phyloP scores from a whole-genome alignment of 2,329 filamentous ascomycete species.

The Teratosphaeria nubilosa region DNA sequence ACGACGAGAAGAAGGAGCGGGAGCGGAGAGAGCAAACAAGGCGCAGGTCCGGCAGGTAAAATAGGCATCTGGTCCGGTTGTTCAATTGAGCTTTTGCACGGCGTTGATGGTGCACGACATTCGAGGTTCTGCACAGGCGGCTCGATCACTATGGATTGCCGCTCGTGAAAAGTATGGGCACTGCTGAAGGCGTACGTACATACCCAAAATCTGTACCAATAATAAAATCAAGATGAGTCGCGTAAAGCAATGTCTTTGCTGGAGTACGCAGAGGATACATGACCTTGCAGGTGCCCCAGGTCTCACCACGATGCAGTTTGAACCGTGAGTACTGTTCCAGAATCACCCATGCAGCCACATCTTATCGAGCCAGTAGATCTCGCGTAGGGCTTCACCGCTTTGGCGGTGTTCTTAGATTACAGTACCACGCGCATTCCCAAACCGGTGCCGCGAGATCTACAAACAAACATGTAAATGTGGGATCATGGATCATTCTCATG shows the following conservation, averaged over 20 bases:
- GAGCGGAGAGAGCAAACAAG: constrained; percentile 26
- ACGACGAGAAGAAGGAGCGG: constrained; percentile 54
- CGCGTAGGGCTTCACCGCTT: background rate
- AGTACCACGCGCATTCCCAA: background rate
- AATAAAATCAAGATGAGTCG: background rate
- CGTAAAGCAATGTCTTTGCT: background rate
- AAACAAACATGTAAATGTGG: background rate
- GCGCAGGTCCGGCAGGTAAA: constrained; percentile 28
- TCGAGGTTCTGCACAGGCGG: background rate
- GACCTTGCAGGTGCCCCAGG: too few relatives aligned
- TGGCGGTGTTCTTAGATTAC: background rate
- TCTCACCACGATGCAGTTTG: too few relatives aligned
- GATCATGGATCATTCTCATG: background rate
- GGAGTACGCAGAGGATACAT: too few relatives aligned
- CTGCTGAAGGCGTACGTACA: background rate
- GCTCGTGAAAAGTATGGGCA: background rate
- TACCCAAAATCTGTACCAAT: background rate
- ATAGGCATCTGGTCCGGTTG: background rate
- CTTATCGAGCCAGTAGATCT: background rate
- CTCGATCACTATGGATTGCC: background rate
- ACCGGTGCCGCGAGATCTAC: background rate
- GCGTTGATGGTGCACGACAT: background rate
- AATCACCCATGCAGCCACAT: background rate
- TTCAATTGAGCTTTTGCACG: background rate
- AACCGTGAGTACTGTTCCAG: background rate